These are phyloP conservation scores for Crotalaria pallida DNA, from an alignment of 306 rosid species.

Conservation along the genomic window DNA sequence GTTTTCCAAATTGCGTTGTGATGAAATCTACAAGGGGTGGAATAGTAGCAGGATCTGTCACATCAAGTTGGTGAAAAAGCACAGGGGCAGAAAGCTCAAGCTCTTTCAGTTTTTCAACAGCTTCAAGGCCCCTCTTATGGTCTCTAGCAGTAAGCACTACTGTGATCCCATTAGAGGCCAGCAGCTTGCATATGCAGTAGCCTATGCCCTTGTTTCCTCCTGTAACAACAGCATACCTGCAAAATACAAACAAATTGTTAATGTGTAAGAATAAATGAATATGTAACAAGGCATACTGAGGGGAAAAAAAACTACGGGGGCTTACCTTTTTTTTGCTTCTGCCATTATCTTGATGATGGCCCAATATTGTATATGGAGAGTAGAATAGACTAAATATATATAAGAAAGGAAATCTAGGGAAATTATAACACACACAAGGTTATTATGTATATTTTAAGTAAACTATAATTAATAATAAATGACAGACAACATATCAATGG, in stretches of 20 bases:
- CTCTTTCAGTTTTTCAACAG: slow-evolving; percentile 14
- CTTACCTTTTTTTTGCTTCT: slow-evolving; percentile 26
- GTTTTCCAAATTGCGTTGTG: slow-evolving; percentile 22
- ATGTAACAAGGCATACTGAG: no score
- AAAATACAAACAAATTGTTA: background rate
- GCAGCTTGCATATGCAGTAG: slow-evolving; percentile 18
- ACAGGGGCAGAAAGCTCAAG: slow-evolving; percentile 5
- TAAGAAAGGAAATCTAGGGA: no score
- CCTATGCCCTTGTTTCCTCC: slow-evolving; percentile 32
- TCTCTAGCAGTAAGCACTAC: slow-evolving; percentile 32
- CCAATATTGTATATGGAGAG: no score
- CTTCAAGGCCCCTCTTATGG: slow-evolving; percentile 22
- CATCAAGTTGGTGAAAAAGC: slow-evolving; percentile 32
- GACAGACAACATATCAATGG: no score
- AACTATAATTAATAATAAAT: no score
- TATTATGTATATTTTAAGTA: no score
- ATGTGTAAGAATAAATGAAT: no score
- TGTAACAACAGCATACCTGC: slow-evolving; percentile 25
- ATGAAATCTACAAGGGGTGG: slow-evolving; percentile 21
- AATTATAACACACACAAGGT: no score
- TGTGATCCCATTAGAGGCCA: slow-evolving; percentile 29
- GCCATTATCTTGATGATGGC: background rate
- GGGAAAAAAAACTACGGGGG: background rate
- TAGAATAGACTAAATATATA: no score
- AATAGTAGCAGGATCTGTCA: slow-evolving; percentile 19